Base-by-base conservation (phyloP, 2,329 filamentous ascomycete species). In the Penicillium sp. region DNA sequence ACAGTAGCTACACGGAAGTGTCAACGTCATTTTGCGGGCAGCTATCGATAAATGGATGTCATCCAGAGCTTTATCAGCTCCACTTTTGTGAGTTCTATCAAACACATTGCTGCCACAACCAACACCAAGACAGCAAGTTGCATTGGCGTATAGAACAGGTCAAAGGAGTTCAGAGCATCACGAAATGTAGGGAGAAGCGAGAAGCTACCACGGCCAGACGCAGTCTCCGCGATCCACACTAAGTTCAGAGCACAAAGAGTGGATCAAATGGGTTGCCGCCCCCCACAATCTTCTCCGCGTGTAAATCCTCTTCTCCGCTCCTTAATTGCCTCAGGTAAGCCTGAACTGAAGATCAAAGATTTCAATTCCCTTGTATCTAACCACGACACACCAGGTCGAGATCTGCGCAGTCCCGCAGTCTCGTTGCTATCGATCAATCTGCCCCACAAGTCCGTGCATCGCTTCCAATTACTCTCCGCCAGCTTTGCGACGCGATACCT, bases 281-380 rank as follows among this genome's bases (percentile, higher is more conserved):
- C 48, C 48, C 48, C 48, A 50, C 48, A 50, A 27, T 41, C 21
- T 48, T 48, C 48, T 50, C 21, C 48, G 33, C 48, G 33, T 26
- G 16, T 39, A 33, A 19, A 50, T 48, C 29, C 33, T 50, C 29
- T 27, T 50, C 8, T 29, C 27, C 48, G 22, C 48, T 24, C 22
- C 21, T 16, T 16, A 41, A 41, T 21, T 41, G 19, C n/a, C 19
- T 22, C 19, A 41, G 19, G 19, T 41, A 41, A 22, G 39, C 14
- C 19, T 21, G 22, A 11, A 11, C 9, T 22, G 39, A 19, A 19
- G n/a, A 19, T 9, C 8, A 4, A 3, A 10, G 14, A 39, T 39
- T 8, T 39, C 35, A 39, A 19, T 19, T 11, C 8, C 4, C n/a
- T 19, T 19, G 19, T 39, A 19, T 19, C 9, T 4, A 39, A 19